Base-by-base conservation (phyloP, 371 early-diverging fungal genomes). In the Nematocida sp. region DNA sequence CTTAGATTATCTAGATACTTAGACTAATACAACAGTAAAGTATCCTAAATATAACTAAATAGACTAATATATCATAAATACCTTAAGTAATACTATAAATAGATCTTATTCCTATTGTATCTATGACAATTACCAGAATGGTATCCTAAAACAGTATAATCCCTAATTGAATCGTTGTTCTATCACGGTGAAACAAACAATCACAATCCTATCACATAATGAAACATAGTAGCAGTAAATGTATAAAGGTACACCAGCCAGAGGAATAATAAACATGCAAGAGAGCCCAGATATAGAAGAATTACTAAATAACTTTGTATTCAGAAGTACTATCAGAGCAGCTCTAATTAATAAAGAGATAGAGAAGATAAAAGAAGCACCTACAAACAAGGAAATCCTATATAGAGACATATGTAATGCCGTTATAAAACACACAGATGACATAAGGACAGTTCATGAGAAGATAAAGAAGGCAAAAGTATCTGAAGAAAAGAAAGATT, bases 141-240 rank as follows among this genome's bases (percentile, higher is more conserved):
- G n/a, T n/a, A n/a, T n/a, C n/a, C n/a, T n/a, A n/a, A n/a, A n/a
- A n/a, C n/a, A n/a, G n/a, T n/a, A n/a, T n/a, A n/a, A n/a, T n/a
- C n/a, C n/a, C n/a, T n/a, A n/a, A n/a, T n/a, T n/a, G n/a, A n/a
- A n/a, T n/a, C n/a, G n/a, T n/a, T n/a, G n/a, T n/a, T n/a, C n/a
- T n/a, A n/a, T n/a, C n/a, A n/a, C n/a, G n/a, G n/a, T n/a, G 65
- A 65, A 65, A 65, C 66, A 65, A 38, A 25, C 64, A 63, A 65
- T n/a, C 63, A 65, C 0, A 32, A 55, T 54, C 29, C 7, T 55
- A 5, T 58, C 62, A 19, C 43, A n/a, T n/a, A n/a, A 11, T 67
- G 67, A 67, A 67, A 67, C 67, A 63, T 4, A 27, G 67, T 67
- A 43, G 49, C 67, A 67, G 13, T 65, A 31, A n/a, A 38, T 43